Percentiles rank a stretch among this genome's conserved stretches.
Conservation (phyloP, 805 yeast species). For the Metschnikowia continentalis region DNA sequence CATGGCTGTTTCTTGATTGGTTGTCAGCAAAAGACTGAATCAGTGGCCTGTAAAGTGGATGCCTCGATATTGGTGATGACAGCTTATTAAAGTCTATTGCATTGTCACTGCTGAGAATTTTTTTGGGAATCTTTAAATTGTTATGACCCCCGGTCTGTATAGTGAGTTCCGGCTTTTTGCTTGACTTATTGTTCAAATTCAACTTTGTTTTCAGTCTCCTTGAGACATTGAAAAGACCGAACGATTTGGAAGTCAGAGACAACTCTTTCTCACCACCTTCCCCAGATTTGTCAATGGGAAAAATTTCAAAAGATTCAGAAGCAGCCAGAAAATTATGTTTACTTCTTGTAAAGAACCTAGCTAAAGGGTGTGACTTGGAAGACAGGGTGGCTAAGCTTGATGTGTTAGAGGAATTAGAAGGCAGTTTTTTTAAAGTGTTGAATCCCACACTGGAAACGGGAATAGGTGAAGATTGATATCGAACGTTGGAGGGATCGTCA, state of each 20-base stretch:
- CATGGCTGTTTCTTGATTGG: neutral
- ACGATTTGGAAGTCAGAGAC: neutral
- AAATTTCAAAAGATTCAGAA: constrained; percentile 1
- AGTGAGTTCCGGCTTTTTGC: constrained; percentile 6
- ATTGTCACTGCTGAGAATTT: constrained; percentile 6
- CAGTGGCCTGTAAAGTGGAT: constrained; percentile 3
- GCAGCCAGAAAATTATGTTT: neutral
- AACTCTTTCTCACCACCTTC: neutral
- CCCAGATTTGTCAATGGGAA: neutral
- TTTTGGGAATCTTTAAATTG: constrained; percentile 7
- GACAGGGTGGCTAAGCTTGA: constrained; percentile 8
- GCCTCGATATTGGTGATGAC: constrained; percentile 3
- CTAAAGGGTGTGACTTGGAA: constrained; percentile 2
- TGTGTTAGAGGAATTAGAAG: constrained; percentile 9
- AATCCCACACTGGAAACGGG: constrained; percentile 16
- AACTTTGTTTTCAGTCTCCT: constrained; percentile 6
- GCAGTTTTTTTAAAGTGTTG: constrained; percentile 12
- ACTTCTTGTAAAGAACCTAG: constrained; percentile 9
- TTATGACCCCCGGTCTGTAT: constrained; percentile 8
- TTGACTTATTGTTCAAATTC: constrained; percentile 1
- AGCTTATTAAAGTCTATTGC: neutral
- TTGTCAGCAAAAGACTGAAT: constrained; percentile 1
- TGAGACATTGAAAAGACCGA: constrained; percentile 4
- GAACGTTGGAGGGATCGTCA: neutral
- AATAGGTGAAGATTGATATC: constrained; percentile 1